phyloP scores from a whole-genome alignment of 371 early-diverging fungal species.

The Mucor saturninus region DNA sequence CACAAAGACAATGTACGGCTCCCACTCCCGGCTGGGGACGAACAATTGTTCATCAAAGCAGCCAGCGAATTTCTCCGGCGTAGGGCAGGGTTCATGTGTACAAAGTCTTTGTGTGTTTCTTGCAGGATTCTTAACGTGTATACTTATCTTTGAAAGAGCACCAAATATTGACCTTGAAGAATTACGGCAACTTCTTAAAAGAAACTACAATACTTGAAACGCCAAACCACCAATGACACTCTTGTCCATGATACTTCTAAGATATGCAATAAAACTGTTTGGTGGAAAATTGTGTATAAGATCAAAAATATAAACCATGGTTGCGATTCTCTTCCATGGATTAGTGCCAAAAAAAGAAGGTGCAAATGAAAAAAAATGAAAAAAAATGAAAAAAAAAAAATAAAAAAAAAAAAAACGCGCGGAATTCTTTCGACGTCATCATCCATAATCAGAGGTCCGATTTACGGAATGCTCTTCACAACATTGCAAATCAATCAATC shows the following conservation, averaged over 20 bases:
- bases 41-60: constrained; percentile 20
- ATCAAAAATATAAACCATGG: constrained; percentile 7
- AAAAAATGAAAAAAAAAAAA: too few relatives aligned
- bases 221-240: constrained; percentile 17
- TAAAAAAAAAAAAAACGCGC: too few relatives aligned
- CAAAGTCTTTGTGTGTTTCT: constrained; percentile 22
- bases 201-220: constrained; percentile 19
- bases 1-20: too few relatives aligned
- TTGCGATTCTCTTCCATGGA: constrained; percentile 12
- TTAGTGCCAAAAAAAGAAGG: background rate
- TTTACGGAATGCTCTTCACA: too few relatives aligned
- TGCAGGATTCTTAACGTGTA: constrained; percentile 18
- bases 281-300: constrained; percentile 5
- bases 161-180: constrained; percentile 21
- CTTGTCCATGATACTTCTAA: too few relatives aligned
- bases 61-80: constrained; percentile 21
- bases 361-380: background rate
- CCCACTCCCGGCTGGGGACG: constrained; percentile 26
- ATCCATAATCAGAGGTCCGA: too few relatives aligned
- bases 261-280: constrained; percentile 14
- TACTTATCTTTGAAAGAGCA: constrained; percentile 21
- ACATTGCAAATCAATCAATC: too few relatives aligned
- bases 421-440: too few relatives aligned
- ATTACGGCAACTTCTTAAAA: constrained; percentile 17
- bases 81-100: constrained; percentile 22